Evolutionary conservation across 2,329 filamentous ascomycete genomes (phyloP).

Genomic region (Penicillium griseofulvum): DNA sequence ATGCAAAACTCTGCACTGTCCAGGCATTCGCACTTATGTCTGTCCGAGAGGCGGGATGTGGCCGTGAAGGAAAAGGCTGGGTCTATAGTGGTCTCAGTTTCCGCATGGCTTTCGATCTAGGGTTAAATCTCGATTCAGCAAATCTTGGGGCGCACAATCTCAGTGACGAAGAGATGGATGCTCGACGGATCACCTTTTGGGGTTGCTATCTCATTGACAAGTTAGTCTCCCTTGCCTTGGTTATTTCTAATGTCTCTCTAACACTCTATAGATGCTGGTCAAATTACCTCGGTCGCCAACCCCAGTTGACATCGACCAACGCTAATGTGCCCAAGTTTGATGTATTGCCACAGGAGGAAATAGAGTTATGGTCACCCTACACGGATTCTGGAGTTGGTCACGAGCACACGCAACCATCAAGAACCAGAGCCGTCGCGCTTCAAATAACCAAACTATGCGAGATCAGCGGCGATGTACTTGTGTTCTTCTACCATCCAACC

Average conservation of each 20-base stretch:
- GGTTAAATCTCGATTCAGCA: conserved; percentile 78
- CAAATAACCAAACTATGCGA: conserved; percentile 83
- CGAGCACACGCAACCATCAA: conserved; percentile 71
- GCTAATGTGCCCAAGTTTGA: conserved; percentile 86
- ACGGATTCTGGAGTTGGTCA: conserved; percentile 77
- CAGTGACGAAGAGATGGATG: conserved; percentile 82
- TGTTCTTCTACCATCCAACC: conserved; percentile 84
- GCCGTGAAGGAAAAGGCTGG: conserved; percentile 92
- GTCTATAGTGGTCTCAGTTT: conserved; percentile 98
- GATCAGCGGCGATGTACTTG: conserved; percentile 86
- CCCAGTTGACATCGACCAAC: conserved; percentile 75
- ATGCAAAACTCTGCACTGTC: conserved; percentile 81
- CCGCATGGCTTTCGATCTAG: conserved; percentile 92
- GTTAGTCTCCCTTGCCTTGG: conserved; percentile 37
- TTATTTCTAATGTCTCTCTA: conserved; percentile 8
- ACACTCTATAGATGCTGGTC: conserved; percentile 70
- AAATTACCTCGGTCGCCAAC: conserved; percentile 88
- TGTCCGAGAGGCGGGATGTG: conserved; percentile 90
- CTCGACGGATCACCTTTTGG: conserved; percentile 90
- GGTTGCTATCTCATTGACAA: conserved; percentile 98
- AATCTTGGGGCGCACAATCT: conserved; percentile 63
- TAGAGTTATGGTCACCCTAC: conserved; percentile 81
- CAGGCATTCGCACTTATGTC: conserved; percentile 95
- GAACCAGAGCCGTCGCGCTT: conserved; percentile 76
- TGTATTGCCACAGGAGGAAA: conserved; percentile 84